A percentile compares a stretch with the other conserved stretches of the same genome.
Conservation (phyloP, 768 basidiomycete genomes). For the Termitomyces sp. region DNA sequence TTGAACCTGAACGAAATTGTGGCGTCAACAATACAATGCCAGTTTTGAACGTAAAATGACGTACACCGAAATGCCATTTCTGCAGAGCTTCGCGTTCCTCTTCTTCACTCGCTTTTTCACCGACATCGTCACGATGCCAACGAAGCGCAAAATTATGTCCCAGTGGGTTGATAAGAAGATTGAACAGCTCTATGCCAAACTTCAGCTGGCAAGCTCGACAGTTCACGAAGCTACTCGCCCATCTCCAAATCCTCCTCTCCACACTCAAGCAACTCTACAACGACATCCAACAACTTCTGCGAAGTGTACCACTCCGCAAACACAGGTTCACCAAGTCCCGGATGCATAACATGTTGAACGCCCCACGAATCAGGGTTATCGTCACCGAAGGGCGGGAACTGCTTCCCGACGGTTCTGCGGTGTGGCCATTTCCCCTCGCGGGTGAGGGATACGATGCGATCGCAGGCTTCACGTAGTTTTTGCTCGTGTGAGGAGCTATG, state of each 20-base stretch:
- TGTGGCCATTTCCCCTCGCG: slow-evolving; percentile 59
- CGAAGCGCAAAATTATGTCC: slow-evolving; percentile 63
- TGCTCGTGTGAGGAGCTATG: slow-evolving; percentile 25
- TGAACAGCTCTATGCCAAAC: slow-evolving; percentile 55
- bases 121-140: slow-evolving; percentile 79
- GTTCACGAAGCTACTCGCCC: slow-evolving; percentile 38
- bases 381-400: slow-evolving; percentile 69
- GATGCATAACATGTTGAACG: slow-evolving; percentile 80
- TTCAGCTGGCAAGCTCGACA: neutral
- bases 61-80: slow-evolving; percentile 62
- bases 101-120: slow-evolving; percentile 47
- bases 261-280: slow-evolving; percentile 48
- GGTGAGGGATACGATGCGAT: slow-evolving; percentile 44
- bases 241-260: slow-evolving; percentile 59
- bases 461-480: slow-evolving; percentile 44
- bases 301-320: slow-evolving; percentile 71
- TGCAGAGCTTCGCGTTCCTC: slow-evolving; percentile 56
- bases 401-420: slow-evolving; percentile 68
- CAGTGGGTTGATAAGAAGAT: slow-evolving; percentile 66
- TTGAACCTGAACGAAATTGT: slow-evolving; percentile 45
- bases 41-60: slow-evolving; percentile 13
- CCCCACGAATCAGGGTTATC: slow-evolving; percentile 71
- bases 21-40: neutral
- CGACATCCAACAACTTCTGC: slow-evolving; percentile 36
- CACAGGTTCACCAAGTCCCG: slow-evolving; percentile 50